phyloP scores from a whole-genome alignment of 257 asterid genomes.

The Solanum verrucosum region DNA sequence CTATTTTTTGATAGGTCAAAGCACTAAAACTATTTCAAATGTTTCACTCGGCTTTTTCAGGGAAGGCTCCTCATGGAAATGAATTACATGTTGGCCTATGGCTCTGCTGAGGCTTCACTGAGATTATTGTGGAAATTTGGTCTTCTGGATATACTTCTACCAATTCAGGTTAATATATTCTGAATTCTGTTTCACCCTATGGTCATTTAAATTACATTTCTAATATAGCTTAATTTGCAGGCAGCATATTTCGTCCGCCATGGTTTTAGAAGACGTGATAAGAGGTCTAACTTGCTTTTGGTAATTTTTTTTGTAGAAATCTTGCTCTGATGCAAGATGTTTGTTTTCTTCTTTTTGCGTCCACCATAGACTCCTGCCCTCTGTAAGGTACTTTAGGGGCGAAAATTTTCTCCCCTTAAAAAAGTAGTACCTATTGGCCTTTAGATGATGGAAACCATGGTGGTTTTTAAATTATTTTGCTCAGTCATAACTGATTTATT shows the following conservation, averaged over 20 bases:
- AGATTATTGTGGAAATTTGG: constrained; percentile 29
- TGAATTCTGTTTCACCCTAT: background rate
- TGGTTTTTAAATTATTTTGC: background rate
- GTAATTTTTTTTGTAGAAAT: background rate
- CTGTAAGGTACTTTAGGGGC: background rate
- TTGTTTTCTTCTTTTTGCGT: background rate
- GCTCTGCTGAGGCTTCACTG: constrained; percentile 27
- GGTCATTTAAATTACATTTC: background rate
- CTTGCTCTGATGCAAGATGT: background rate
- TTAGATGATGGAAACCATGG: background rate
- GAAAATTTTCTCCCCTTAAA: background rate
- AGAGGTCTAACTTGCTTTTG: constrained; percentile 29
- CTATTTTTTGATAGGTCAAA: background rate
- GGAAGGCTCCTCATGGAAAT: constrained; percentile 29
- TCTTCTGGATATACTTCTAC: constrained; percentile 21
- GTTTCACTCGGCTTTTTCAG: background rate
- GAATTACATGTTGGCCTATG: constrained; percentile 30
- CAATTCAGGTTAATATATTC: constrained; percentile 11
- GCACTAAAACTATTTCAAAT: background rate
- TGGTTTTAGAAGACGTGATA: constrained; percentile 22
- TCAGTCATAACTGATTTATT: background rate
- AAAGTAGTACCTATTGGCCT: background rate
- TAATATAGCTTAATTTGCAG: constrained; percentile 7
- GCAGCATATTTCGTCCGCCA: constrained; percentile 21
- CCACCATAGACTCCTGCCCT: background rate